Conservation (phyloP, 2,329 filamentous ascomycete genomes). For the Aphanoascus verrucosus region DNA sequence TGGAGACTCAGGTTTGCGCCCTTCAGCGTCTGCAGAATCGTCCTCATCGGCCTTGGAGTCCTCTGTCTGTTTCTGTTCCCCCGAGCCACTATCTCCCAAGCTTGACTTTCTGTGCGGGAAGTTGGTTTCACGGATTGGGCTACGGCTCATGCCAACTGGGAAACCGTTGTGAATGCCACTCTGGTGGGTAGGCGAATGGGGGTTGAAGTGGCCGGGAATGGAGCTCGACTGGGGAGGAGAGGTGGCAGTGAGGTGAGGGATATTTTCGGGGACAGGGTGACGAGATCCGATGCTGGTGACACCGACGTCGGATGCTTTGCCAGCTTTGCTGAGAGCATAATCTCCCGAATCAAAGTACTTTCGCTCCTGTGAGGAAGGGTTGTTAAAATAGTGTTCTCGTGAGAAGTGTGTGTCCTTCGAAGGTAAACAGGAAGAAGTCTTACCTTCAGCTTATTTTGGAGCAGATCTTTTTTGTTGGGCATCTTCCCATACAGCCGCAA, state of each 20-base stretch:
- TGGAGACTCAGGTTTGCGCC: slow-evolving; percentile 20
- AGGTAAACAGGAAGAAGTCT: slow-evolving; percentile 10
- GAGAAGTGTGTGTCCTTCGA: background rate
- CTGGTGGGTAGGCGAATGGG: slow-evolving; percentile 22
- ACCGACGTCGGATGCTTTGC: slow-evolving; percentile 88
- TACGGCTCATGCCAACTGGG: slow-evolving; percentile 43
- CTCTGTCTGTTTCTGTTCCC: slow-evolving; percentile 19
- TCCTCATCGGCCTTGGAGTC: slow-evolving; percentile 38
- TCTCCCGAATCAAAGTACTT: slow-evolving; percentile 98
- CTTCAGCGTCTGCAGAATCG: slow-evolving; percentile 25
- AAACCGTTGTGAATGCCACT: slow-evolving; percentile 24
- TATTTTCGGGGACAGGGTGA: slow-evolving; percentile 90
- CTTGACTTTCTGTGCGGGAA: slow-evolving; percentile 76
- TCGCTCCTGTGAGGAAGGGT: slow-evolving; percentile 55
- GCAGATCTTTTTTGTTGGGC: slow-evolving; percentile 87
- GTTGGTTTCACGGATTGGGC: slow-evolving; percentile 83
- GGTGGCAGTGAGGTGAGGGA: slow-evolving; percentile 73
- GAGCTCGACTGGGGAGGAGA: slow-evolving; percentile 30
- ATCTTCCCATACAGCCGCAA: slow-evolving; percentile 97
- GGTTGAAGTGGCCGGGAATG: slow-evolving; percentile 24
- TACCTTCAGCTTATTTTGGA: slow-evolving; percentile 93
- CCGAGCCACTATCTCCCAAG: slow-evolving; percentile 37
- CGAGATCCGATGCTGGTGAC: slow-evolving; percentile 88
- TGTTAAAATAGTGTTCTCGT: too few species aligned
- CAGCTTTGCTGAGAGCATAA: slow-evolving; percentile 92